Base-by-base conservation (phyloP, 2,329 filamentous ascomycete species). In the Diaporthe helianthi region DNA sequence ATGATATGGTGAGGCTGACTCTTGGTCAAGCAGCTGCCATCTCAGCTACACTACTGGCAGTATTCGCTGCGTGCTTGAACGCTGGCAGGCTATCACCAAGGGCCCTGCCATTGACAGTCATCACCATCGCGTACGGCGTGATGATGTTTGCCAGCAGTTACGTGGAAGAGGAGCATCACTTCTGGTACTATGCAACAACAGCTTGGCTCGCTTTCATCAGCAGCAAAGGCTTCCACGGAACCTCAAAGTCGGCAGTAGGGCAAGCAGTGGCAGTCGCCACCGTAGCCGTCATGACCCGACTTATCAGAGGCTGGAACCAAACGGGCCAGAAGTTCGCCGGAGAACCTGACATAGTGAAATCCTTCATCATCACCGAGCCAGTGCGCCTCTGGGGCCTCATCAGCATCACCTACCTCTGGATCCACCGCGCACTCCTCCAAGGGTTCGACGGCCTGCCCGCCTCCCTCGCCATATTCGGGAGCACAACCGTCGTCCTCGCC, bases 91-190 rank as follows among this genome's bases (percentile, higher is more conserved):
- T 77, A 71, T 71, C 75, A 73, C n/a, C 74, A 71, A 72, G 73
- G 17, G 74, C 83, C 13, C 68, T 78, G 10, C 83, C 84, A 4
- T 82, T 92, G 63, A 73, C 82, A 4, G 72, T 85, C 2, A 82
- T 89, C 36, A 86, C 86, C 0, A 58, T 90, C 0, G 79, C 86
- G 0, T 97, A 98, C 76, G 89, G 90, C 1, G 78, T 88, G 46
- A 97, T 98, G 89, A 98, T 98, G 94, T 98, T 98, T 80, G 95
- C 94, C 12, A 97, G 93, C 78, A 98, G 94, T 76, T 99, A 96
- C 78, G 93, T 99, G 2, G 96, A 99, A 79, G 96, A 99, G 80
- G 96, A 99, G 79, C 96, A 99, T 61, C 93, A 98, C 74, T 98
- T 97, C 78, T 99, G 96, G 96, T 98, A 99, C 80, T 98, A 95